Evolutionary conservation across 306 rosid species (phyloP).

Genomic region (Hippophae tibetana): DNA sequence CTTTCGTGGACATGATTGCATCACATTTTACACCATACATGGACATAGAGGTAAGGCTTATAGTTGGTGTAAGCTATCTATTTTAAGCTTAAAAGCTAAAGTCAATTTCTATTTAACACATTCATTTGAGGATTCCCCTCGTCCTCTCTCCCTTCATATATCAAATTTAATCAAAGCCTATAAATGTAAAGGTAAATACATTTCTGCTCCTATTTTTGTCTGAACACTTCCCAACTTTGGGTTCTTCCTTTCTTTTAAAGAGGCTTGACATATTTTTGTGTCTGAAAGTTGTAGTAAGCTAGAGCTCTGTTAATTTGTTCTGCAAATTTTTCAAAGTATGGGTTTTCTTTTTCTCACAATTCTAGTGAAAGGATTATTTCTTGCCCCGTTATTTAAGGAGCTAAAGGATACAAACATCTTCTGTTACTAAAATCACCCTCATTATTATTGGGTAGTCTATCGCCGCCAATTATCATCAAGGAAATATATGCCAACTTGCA

Average conservation of each 20-base stretch:
- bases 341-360: conserved; percentile 2
- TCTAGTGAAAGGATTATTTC: not conserved
- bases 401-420: conserved; percentile 12
- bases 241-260: not conserved
- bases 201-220: not conserved
- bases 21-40: not conserved
- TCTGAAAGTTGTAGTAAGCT: not conserved
- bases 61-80: not conserved
- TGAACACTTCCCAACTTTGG: not conserved
- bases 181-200: not conserved
- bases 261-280: not conserved
- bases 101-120: not conserved
- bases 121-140: too few relatives aligned
- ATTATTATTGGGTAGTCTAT: conserved; percentile 40
- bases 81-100: conserved; percentile 3
- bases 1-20: not conserved
- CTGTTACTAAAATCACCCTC: conserved; percentile 1
- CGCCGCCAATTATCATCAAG: conserved; percentile 49
- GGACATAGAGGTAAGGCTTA: not conserved
- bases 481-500: conserved; percentile 51
- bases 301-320: conserved; percentile 6
- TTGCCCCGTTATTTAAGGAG: conserved; percentile 12
- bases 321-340: conserved; percentile 11
- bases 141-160: not conserved
- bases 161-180: not conserved